phyloP scores from a whole-genome alignment of 805 yeast genomes.

The Cyberlindnera bimundalis region DNA sequence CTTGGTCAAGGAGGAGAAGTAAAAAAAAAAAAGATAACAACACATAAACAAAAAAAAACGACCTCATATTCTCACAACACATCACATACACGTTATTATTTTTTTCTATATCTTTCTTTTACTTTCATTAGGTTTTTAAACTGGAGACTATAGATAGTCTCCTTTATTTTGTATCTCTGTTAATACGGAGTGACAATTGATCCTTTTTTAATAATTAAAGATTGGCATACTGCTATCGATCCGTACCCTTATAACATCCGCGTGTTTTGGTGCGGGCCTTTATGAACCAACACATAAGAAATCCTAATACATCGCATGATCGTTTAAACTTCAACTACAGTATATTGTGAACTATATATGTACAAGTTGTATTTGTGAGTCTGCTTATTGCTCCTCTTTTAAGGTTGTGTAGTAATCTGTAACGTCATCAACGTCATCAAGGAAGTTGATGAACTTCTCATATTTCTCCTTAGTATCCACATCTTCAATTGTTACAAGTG shows the following conservation, averaged over 20 bases:
- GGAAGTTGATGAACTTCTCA: conserved; percentile 51
- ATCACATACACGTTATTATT: background rate
- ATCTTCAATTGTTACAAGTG: conserved; percentile 49
- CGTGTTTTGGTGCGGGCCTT: too few relatives aligned
- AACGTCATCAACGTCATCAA: conserved; percentile 84
- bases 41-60: background rate
- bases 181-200: too few relatives aligned
- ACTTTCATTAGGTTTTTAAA: too few relatives aligned
- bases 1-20: conserved; percentile 15
- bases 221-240: too few relatives aligned
- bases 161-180: too few relatives aligned
- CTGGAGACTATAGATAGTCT: too few relatives aligned
- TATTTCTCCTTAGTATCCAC: conserved; percentile 50
- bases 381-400: conserved; percentile 29
- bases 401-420: conserved; percentile 74
- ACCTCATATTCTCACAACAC: conserved; percentile 1
- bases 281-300: too few relatives aligned
- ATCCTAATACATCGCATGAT: too few relatives aligned
- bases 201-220: too few relatives aligned
- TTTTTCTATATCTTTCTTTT: background rate
- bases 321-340: background rate
- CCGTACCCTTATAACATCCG: too few relatives aligned
- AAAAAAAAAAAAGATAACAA: background rate
- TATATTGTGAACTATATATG: background rate
- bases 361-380: too few relatives aligned